Conservation (phyloP, 2,329 filamentous ascomycete genomes). For the Rutstroemia sp. region DNA sequence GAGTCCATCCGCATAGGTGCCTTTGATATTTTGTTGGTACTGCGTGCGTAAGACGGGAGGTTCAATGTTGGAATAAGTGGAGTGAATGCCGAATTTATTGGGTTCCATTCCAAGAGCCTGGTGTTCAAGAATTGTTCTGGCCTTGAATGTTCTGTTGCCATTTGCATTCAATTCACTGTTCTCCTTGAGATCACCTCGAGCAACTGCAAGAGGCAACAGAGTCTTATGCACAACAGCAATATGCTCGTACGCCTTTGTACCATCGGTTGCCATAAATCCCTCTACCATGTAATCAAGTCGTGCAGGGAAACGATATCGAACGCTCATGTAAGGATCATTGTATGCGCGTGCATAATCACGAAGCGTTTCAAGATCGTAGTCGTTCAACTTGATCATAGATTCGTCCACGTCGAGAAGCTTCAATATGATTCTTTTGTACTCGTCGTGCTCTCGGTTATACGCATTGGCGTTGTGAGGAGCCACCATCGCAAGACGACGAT, state of each 20-base stretch:
- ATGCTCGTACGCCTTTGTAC: background rate
- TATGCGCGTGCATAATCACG: slow-evolving; percentile 16
- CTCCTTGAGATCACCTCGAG: slow-evolving; percentile 9
- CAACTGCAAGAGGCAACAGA: slow-evolving; percentile 4
- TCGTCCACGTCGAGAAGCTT: slow-evolving; percentile 7
- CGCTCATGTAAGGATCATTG: background rate
- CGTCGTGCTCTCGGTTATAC: background rate
- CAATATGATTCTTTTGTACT: slow-evolving; percentile 9
- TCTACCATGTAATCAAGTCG: background rate
- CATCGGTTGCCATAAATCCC: background rate
- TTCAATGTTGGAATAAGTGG: too few species aligned
- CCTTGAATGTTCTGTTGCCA: background rate
- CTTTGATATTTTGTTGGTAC: too few species aligned
- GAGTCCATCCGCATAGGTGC: too few species aligned
- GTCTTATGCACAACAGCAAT: background rate
- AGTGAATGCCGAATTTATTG: too few species aligned
- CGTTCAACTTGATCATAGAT: background rate
- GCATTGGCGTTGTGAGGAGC: background rate
- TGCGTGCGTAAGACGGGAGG: too few species aligned
- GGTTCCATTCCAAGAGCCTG: background rate
- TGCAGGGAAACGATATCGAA: background rate
- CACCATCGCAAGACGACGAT: background rate
- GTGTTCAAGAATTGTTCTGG: background rate
- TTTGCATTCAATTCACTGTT: background rate
- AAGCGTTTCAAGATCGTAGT: slow-evolving; percentile 9